Evolutionary conservation across 2,329 filamentous ascomycete species (phyloP), one percentile per base, ranked within the genome.

Genomic region (Penicillium sp.): DNA sequence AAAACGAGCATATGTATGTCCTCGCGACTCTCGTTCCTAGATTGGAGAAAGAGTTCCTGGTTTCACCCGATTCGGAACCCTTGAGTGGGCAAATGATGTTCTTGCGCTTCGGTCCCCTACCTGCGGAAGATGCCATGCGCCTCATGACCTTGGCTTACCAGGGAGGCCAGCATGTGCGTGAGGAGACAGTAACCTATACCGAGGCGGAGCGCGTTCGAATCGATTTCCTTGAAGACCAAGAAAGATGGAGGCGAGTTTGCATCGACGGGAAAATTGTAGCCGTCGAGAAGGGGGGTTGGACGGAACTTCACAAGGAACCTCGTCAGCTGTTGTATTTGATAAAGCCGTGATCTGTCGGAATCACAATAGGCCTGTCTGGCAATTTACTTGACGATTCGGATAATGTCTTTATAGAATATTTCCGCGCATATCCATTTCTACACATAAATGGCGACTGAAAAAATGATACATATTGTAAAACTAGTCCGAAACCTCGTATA

Each of bases 201-300:
- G 78, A 81, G 46, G 78, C 93, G 6, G 80, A 86, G 2, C 80
- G 80, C 44, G 58, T 95, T 15, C 76, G 72, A 50, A 82, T 96
- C 41, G 77, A 80, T 13, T 83, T 89, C 31, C 55, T 74, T 1
- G 88, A 93, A 62, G 74, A 80, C 1, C 51, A 66, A 23, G 66
- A 69, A 47, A 75, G 83, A 45, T 96, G 90, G 90, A 78, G 92
- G 53, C 82, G 91, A 63, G 80, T 95, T 12, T 97, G 92, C 66
- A 77, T 97, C n/a, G 92, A 97, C 68, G 92, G 92, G 3, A 89
- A 86, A 46, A 95, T 95, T 61, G 81, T 96, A 3, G 79, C 81
- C 50, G 73, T 95, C 0, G 85, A 87, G 18, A 67, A 76, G 44
- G 83, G 79, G 1, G 90, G 90, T 0, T 85, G 81, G 77, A 81